These are phyloP conservation scores for Scedosporium apiospermum DNA, from an alignment of 2,329 filamentous ascomycete genomes.

Conservation along the genomic window DNA sequence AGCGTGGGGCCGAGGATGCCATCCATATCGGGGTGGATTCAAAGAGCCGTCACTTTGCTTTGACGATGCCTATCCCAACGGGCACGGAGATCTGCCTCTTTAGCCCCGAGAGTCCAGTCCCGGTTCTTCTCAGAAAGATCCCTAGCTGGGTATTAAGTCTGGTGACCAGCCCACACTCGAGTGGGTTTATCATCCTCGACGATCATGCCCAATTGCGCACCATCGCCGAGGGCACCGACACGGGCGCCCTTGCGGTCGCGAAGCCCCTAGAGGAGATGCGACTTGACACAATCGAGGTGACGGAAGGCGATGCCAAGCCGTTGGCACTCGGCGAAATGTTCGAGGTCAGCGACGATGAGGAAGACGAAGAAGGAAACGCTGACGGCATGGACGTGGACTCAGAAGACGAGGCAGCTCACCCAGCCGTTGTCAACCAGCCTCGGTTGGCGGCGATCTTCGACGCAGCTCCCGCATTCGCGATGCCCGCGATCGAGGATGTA, in stretches of 20 bases:
- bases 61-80: conserved; percentile 40
- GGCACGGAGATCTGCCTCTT: conserved; percentile 58
- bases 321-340: conserved; percentile 20
- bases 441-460: conserved; percentile 63
- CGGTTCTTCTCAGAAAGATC: conserved; percentile 48
- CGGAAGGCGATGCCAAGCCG: conserved; percentile 16
- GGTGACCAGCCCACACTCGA: conserved; percentile 51
- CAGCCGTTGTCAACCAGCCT: conserved; percentile 57
- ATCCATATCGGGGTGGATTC: conserved; percentile 64
- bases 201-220: conserved; percentile 64
- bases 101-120: conserved; percentile 46
- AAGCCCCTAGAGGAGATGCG: conserved; percentile 46
- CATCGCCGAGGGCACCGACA: conserved; percentile 48
- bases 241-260: conserved; percentile 39
- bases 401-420: conserved; percentile 39
- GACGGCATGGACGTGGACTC: conserved; percentile 35
- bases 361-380: conserved; percentile 21
- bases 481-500: conserved; percentile 64
- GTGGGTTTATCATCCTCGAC: conserved; percentile 69
- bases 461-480: conserved; percentile 55
- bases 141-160: conserved; percentile 56
- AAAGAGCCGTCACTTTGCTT: conserved; percentile 54
- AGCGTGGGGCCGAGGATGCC: conserved; percentile 30
- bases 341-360: conserved; percentile 32
- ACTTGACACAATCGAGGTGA: conserved; percentile 28